Evolutionary conservation across 768 basidiomycete species (phyloP).

Genomic region (Exidia glandulosa): DNA sequence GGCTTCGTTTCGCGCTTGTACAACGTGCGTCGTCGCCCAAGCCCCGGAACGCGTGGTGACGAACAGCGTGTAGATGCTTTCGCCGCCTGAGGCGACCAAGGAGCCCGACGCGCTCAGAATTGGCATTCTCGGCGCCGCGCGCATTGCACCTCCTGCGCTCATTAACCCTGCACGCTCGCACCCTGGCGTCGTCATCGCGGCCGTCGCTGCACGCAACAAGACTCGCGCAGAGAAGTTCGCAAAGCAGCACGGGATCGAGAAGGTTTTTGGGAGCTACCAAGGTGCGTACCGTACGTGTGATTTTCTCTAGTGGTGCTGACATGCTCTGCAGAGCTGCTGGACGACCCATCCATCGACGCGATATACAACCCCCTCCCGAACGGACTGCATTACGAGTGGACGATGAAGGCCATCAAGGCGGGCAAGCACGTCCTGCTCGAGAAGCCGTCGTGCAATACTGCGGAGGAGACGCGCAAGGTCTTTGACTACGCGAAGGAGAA

Average conservation of each 20-base stretch:
- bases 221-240: constrained; percentile 11
- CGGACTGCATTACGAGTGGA: constrained; percentile 25
- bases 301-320: background rate
- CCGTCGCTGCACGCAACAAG: constrained; percentile 16
- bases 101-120: constrained; percentile 7
- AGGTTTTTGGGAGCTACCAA: constrained; percentile 7
- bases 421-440: constrained; percentile 27
- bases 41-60: no score
- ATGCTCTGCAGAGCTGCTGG: constrained; percentile 12
- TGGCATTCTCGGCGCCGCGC: constrained; percentile 19
- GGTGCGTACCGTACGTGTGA: constrained; percentile 8
- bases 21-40: no score
- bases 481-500: constrained; percentile 17
- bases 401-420: constrained; percentile 19
- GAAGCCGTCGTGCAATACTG: constrained; percentile 22
- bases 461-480: constrained; percentile 16
- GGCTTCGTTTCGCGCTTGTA: no score
- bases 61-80: no score
- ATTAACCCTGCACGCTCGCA: constrained; percentile 12
- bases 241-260: constrained; percentile 13
- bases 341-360: constrained; percentile 20
- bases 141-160: constrained; percentile 12
- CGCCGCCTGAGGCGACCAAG: no score
- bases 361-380: constrained; percentile 25
- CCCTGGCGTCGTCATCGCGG: constrained; percentile 11